phyloP scores from a whole-genome alignment of 2,329 filamentous ascomycete species.

The Cercospora sp. region DNA sequence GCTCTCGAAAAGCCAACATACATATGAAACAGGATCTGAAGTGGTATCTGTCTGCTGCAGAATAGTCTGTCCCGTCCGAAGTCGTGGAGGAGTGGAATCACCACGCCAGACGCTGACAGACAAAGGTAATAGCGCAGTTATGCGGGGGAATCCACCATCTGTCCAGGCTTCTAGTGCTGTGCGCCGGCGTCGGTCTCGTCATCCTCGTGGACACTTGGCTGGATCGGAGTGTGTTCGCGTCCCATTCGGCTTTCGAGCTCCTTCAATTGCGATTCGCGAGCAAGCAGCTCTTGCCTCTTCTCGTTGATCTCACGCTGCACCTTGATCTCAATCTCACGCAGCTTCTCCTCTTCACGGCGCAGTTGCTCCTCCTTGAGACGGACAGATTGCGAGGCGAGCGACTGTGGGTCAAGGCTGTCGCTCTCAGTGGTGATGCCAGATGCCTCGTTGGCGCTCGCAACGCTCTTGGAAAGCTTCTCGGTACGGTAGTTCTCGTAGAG shows the following conservation, averaged over 20 bases:
- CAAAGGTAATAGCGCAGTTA: neutral
- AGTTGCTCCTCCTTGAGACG: slow-evolving; percentile 99
- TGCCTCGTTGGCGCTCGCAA: slow-evolving; percentile 70
- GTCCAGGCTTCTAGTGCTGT: slow-evolving; percentile 22
- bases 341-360: slow-evolving; percentile 98
- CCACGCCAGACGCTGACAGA: neutral
- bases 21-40: slow-evolving; percentile 21
- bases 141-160: neutral
- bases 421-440: slow-evolving; percentile 27
- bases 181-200: slow-evolving; percentile 30
- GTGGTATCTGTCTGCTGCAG: neutral
- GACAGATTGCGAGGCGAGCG: slow-evolving; percentile 93
- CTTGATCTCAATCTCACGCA: slow-evolving; percentile 98
- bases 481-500: slow-evolving; percentile 99
- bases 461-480: slow-evolving; percentile 99
- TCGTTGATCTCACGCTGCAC: slow-evolving; percentile 99
- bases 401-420: slow-evolving; percentile 90
- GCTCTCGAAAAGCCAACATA: slow-evolving; percentile 20
- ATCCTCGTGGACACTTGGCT: slow-evolving; percentile 25
- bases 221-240: slow-evolving; percentile 49
- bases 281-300: slow-evolving; percentile 97
- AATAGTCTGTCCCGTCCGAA: slow-evolving; percentile 7
- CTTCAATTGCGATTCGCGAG: slow-evolving; percentile 95
- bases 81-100: slow-evolving; percentile 3
- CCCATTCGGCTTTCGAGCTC: slow-evolving; percentile 99